Evolutionary conservation across 2,329 filamentous ascomycete genomes (phyloP), one percentile per base, ranked within the genome.

Genomic region (Fulvia fulva): DNA sequence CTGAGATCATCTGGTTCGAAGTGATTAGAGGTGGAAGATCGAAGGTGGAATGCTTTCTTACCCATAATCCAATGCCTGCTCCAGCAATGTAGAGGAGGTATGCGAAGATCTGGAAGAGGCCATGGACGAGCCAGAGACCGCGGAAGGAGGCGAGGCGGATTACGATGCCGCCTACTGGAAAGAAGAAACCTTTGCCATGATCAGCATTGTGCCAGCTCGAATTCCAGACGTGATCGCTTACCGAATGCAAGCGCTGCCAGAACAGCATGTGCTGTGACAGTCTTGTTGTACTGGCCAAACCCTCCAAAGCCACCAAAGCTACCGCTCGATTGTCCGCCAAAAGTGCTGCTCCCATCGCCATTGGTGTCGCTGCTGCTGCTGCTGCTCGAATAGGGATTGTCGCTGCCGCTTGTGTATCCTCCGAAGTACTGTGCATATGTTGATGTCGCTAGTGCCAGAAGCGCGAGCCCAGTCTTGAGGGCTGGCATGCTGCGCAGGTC

Each of bases 41-140:
- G n/a, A n/a, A n/a, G n/a, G n/a, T n/a, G n/a, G n/a, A n/a, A n/a
- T n/a, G n/a, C n/a, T n/a, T n/a, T 44, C 60, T 51, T 60, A 65
- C 63, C 26, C 76, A 77, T 25, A 84, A 68, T 4, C 83, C 83
- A 0, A 84, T 67, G 1, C 77, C 81, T 51, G 82, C 76, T 0
- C 78, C 82, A 2, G 76, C 76, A 54, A 81, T 76, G 53, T 76
- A 79, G 30, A 83, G 62, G 2, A 77, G 51, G 56, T 82, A 77
- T 2, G 78, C 77, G 55, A 83, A 70, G 2, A 79, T 57, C 62
- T 85, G 83, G 55, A 81, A 74, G 0, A 71, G 67, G n/a, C 72
- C 77, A 53, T 80, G 78, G 9, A 79, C 66, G 70, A 74, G 74
- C 47, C 77, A 69, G 5, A 79, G 65, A 5, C 77, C 76, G 1